Evolutionary conservation across 2,329 filamentous ascomycete species (phyloP).

Genomic region (Beauveria sp.): DNA sequence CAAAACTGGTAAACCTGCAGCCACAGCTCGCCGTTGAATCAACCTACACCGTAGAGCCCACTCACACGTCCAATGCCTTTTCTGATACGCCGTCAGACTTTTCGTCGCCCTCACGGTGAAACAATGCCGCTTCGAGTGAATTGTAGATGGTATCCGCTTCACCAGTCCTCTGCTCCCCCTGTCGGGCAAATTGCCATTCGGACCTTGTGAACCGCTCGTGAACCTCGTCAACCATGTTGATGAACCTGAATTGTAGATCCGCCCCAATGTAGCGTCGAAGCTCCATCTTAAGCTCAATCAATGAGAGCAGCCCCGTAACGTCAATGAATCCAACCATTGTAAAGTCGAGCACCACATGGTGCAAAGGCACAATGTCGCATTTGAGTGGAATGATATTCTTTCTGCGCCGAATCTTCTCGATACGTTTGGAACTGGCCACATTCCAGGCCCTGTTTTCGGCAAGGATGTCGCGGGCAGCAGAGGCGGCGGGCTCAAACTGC

Average conservation of each 20-base stretch:
- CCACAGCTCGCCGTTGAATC: neutral
- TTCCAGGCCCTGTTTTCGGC: constrained; percentile 44
- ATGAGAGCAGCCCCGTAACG: constrained; percentile 41
- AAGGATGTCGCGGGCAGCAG: constrained; percentile 31
- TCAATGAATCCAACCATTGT: constrained; percentile 44
- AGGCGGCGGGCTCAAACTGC: constrained; percentile 30
- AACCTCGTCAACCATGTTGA: constrained; percentile 37
- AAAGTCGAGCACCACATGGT: constrained; percentile 45
- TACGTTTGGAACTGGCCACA: constrained; percentile 40
- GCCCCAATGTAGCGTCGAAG: constrained; percentile 41
- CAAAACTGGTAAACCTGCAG: neutral
- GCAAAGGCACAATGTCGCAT: constrained; percentile 31
- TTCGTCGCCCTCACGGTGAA: constrained; percentile 14
- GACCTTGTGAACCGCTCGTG: constrained; percentile 30
- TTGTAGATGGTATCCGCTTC: constrained; percentile 15
- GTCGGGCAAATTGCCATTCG: constrained; percentile 27
- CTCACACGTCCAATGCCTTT: constrained; percentile 15
- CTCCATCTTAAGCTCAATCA: constrained; percentile 41
- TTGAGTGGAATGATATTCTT: constrained; percentile 26
- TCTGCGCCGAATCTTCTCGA: constrained; percentile 35
- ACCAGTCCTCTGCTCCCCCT: constrained; percentile 19
- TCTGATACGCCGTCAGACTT: constrained; percentile 13
- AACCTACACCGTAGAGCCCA: neutral
- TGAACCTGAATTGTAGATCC: constrained; percentile 38
- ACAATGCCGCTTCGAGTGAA: constrained; percentile 15